These are phyloP conservation scores for Boletus sp. DNA, from an alignment of 768 basidiomycete genomes.

Conservation along the genomic window DNA sequence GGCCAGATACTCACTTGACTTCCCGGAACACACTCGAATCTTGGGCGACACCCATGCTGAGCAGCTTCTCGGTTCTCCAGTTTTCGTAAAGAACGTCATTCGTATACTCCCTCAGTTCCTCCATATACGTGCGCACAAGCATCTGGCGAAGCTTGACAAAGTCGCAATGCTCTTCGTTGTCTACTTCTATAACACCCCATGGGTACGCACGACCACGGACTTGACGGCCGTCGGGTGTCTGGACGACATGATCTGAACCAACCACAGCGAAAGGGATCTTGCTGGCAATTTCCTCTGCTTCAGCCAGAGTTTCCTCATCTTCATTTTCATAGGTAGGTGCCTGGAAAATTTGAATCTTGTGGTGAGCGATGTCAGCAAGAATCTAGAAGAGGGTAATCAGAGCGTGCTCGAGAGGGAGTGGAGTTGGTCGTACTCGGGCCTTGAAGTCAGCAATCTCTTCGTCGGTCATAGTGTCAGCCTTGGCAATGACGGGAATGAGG, in stretches of 20 bases:
- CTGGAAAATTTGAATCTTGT: conserved; percentile 97
- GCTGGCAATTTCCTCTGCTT: conserved; percentile 96
- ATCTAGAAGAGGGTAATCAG: conserved; percentile 49
- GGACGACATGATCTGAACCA: conserved; percentile 82
- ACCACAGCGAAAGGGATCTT: conserved; percentile 99
- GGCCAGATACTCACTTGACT: conserved; percentile 73
- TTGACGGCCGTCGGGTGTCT: conserved; percentile 81
- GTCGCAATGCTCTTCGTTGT: conserved; percentile 99
- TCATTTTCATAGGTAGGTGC: conserved; percentile 97
- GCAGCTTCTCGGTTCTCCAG: conserved; percentile 94
- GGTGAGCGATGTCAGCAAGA: conserved; percentile 87
- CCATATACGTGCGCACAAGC: conserved; percentile 99
- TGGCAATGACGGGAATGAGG: conserved; percentile 97
- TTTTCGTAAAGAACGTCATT: conserved; percentile 96
- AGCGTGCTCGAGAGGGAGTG: neutral
- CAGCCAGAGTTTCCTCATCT: conserved; percentile 96
- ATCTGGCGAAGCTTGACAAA: conserved; percentile 99
- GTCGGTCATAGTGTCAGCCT: conserved; percentile 96
- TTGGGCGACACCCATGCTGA: conserved; percentile 97
- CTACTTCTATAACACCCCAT: conserved; percentile 99
- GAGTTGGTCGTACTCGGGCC: conserved; percentile 59
- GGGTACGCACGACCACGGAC: conserved; percentile 96
- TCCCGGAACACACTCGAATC: conserved; percentile 99
- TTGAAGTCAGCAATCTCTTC: conserved; percentile 94
- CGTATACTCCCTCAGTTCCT: conserved; percentile 96